Evolutionary conservation across 1,139 yeast species (phyloP), one percentile per base, ranked within the genome.

Genomic region (Arxiozyma telluris): DNA sequence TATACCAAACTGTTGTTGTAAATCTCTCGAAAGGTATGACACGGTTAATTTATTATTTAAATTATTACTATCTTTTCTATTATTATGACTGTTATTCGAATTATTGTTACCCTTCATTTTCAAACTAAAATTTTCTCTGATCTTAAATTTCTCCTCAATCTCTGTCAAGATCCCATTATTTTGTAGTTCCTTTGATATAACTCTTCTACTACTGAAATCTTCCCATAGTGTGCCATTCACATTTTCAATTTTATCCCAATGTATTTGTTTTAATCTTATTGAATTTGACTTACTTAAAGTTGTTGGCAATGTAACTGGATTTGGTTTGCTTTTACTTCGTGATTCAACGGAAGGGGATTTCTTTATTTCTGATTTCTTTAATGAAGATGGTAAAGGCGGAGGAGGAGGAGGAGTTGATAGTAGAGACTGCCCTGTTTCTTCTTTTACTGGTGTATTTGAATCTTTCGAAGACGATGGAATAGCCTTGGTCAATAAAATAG

Each of bases 1-100:
- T 65, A 93, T 93, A 46, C 96, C 98, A 73, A 93, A 89, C 63
- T 88, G 96, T 66, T 85, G 93, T 1, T 95, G 87, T 57, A 90
- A 71, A 62, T 91, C 96, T 55, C 96, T 73, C 1, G 95, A 80
- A 56, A 93, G 75, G 58, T 84, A 82, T 0, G 87, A 73, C 1
- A 85, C 67, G 61, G 83, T 80, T 52, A 18, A 27, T 18, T 41
- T 18, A 9, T 23, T n/a, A 43, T 20, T 30, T 3, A n/a, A 3
- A 18, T 21, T 11, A 42, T 43, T 44, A 22, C 41, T 25, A 15
- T 25, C 41, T 34, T 15, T 34, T n/a, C 39, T n/a, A 15, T 11
- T 18, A 11, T 42, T 41, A 25, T 17, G 15, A 17, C n/a, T 27
- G 18, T 25, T 41, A 15, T 23, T 25, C 5, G 20, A 12, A 22